Base-by-base conservation (phyloP, 2,329 filamentous ascomycete genomes). In the Penicillium sp. region DNA sequence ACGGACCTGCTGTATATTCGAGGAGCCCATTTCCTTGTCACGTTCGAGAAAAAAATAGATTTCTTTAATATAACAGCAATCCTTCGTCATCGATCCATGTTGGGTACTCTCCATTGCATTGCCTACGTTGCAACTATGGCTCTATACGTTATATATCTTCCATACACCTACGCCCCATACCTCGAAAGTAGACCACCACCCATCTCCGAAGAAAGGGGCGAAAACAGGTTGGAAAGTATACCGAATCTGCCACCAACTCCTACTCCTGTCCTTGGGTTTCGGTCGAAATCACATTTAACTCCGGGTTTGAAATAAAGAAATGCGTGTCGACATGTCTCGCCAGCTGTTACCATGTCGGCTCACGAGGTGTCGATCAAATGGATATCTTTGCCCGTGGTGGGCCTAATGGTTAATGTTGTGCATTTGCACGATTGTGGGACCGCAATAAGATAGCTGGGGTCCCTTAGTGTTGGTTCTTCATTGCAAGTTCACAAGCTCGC, bases 401-500 rank as follows among this genome's bases (percentile, higher is more conserved):
- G 26, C 42, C 42, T 29, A 45, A 33, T 31, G 24, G 42, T 29
- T 45, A 45, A 29, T 29, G 28, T 45, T 45, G 24, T 44, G 42
- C 14, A 45, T 31, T 5, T 31, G 42, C 24, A 33, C 23, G 16
- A 21, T 24, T 18, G n/a, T 16, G n/a, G 26, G 24, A 16, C 18
- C 42, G 28, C 28, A 45, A 33, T 16, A 33, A 21, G 24, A 29
- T 2, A 18, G 6, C 3, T 23, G 21, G 3, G 7, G 18, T 11
- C 11, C 37, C 18, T 9, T 24, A 10, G 16, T 19, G 9, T 23
- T 5, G 24, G n/a, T 24, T 19, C 18, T 2, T 45, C 31, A 45
- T 3, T 24, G 18, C 19, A 58, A 59, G n/a, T 53, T 50, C 34
- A 57, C 62, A 58, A 83, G 62, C 57, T 79, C 77, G 19, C 76